A percentile compares a stretch with the other conserved stretches of the same genome.
These are phyloP conservation scores for Podospora conica DNA, from an alignment of 495 filamentous ascomycete species.

Conservation along the genomic window DNA sequence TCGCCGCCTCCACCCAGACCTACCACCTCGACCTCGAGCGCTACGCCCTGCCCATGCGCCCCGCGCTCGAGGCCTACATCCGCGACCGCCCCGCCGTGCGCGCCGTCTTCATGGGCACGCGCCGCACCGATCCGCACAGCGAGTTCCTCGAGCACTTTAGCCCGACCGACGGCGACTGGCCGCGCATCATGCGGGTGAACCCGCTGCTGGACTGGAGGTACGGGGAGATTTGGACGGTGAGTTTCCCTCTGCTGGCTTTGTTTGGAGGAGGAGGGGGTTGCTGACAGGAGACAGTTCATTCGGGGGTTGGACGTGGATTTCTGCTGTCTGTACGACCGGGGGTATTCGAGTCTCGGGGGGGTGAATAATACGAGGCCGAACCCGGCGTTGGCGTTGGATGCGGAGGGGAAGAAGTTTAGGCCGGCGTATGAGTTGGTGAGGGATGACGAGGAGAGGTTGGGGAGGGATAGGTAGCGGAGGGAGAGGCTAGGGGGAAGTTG, in stretches of 20 bases:
- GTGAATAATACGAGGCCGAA: slow-evolving; percentile 89
- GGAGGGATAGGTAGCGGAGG: slow-evolving; percentile 48
- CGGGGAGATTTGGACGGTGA: slow-evolving; percentile 82
- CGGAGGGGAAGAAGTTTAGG: slow-evolving; percentile 46
- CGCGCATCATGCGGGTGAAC: slow-evolving; percentile 84
- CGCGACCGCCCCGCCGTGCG: slow-evolving; percentile 53
- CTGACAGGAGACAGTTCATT: slow-evolving; percentile 56
- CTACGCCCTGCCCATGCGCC: slow-evolving; percentile 72
- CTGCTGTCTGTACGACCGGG: slow-evolving; percentile 75
- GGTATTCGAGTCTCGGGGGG: slow-evolving; percentile 67
- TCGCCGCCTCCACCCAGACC: slow-evolving; percentile 49
- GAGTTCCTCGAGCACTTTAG: slow-evolving; percentile 71
- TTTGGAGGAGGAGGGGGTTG: background rate
- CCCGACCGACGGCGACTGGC: slow-evolving; percentile 84
- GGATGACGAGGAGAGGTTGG: slow-evolving; percentile 80
- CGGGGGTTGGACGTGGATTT: slow-evolving; percentile 70
- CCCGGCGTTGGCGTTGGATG: slow-evolving; percentile 55
- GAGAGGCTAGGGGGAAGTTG: background rate
- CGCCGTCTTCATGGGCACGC: slow-evolving; percentile 88
- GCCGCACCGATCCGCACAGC: slow-evolving; percentile 89
- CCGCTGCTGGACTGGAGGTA: slow-evolving; percentile 98
- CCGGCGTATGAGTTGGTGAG: slow-evolving; percentile 84
- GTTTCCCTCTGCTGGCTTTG: slow-evolving; percentile 25
- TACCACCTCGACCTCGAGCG: slow-evolving; percentile 76
- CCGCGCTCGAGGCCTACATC: slow-evolving; percentile 74